A percentile compares a stretch with the other conserved stretches of the same genome.
Conservation (phyloP, 1,284 basidiomycete species). For the Malassezia restricta region DNA sequence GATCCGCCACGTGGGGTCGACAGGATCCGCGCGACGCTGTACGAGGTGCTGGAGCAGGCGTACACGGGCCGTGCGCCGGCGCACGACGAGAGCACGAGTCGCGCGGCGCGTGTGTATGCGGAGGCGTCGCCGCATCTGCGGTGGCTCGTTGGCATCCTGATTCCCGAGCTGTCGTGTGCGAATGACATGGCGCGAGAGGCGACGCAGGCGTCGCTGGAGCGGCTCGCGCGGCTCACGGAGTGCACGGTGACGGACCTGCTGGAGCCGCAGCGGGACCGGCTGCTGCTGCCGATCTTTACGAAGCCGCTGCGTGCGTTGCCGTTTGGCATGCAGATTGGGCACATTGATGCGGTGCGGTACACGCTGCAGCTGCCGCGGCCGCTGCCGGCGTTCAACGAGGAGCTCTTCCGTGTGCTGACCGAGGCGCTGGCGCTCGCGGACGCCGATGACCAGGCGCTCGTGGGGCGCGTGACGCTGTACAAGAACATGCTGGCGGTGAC, state of each 20-base stretch:
- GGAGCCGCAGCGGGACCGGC: constrained; percentile 70
- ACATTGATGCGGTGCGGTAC: constrained; percentile 94
- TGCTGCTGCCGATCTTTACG: constrained; percentile 79
- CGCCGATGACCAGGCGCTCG: constrained; percentile 74
- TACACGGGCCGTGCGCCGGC: constrained; percentile 21
- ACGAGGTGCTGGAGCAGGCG: constrained; percentile 57
- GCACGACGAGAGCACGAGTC: constrained; percentile 19
- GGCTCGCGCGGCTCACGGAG: constrained; percentile 65
- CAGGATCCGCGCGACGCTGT: constrained; percentile 66
- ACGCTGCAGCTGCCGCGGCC: constrained; percentile 67
- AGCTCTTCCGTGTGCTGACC: constrained; percentile 78
- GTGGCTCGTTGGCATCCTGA: constrained; percentile 68
- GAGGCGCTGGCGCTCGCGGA: constrained; percentile 91
- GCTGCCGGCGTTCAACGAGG: constrained; percentile 77
- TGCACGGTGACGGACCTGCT: constrained; percentile 67
- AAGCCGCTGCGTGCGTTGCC: constrained; percentile 94
- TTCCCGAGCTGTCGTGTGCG: constrained; percentile 76
- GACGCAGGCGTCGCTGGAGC: constrained; percentile 67
- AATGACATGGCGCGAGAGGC: constrained; percentile 75
- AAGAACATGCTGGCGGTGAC: constrained; percentile 73
- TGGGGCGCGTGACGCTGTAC: constrained; percentile 61
- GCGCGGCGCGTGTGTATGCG: constrained; percentile 3
- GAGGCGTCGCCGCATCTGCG: constrained; percentile 37
- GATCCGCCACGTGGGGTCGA: constrained; percentile 75
- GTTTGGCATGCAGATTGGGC: constrained; percentile 90